Evolutionary conservation across 345 rosid species (phyloP), one percentile per base, ranked within the genome.

Genomic region (Melaleuca alternifolia): DNA sequence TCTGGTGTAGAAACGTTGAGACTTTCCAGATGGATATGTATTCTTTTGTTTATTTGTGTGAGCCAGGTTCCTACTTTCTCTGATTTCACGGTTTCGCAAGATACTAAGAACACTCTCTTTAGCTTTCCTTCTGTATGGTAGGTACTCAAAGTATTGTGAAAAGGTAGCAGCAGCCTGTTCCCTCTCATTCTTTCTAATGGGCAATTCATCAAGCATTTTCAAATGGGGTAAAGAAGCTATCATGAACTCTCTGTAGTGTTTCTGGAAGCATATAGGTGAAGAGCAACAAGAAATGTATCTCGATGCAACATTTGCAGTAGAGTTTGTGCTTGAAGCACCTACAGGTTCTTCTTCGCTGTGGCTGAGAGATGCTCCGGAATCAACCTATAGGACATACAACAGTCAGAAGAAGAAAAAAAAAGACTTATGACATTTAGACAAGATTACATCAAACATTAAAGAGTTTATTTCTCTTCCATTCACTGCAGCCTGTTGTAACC

Each of bases 261-360:
- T 95, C 90, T 94, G 92, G 46, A 90, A 94, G 92, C 99, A 97
- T 91, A 97, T 94, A 4, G 98, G 98, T 86, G 99, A 96, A 88
- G 98, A 93, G 86, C 89, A 92, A 53, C 89, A 83, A 30, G 98
- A 90, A 56, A 92, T 88, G 88, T 91, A 97, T 85, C 92, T 94
- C 86, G 93, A 86, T 51, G 92, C 92, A 85, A 89, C 91, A 88
- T 91, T 91, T 75, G 88, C 90, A 84, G 53, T 46, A 85, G 87
- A 89, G 82, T 90, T 88, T 62, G 91, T 37, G 33, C 82, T 89
- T 81, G 89, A 87, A 87, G 89, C 90, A 23, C 82, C 51, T 3
- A 75, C 85, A 79, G 90, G 90, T 84, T 91, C 96, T 89, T 92
- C 94, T 83, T 90, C 93, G 61, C 85, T 59, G 83, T 86, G 89